Evolutionary conservation across 176 grass and related monocot species (phyloP).

Genomic region (Olyra latifolia): DNA sequence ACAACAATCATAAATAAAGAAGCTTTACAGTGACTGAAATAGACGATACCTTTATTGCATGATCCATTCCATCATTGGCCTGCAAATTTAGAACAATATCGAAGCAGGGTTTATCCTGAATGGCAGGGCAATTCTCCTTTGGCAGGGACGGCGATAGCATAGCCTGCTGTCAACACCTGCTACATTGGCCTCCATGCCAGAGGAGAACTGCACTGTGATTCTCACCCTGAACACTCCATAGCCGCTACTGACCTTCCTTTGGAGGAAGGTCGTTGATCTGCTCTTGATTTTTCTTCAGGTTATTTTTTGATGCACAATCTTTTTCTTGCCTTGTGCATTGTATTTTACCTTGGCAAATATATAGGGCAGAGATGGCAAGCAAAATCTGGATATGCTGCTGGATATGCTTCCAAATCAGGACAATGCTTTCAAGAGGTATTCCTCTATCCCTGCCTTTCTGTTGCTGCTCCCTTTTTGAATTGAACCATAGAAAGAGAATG

Average conservation of each 20-base stretch:
- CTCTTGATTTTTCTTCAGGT: neutral
- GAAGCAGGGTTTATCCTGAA: conserved; percentile 39
- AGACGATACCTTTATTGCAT: no score
- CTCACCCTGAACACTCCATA: conserved; percentile 38
- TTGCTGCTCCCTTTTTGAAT: neutral
- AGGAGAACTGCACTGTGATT: conserved; percentile 64
- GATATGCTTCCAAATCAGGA: conserved; percentile 56
- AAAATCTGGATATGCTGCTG: conserved; percentile 54
- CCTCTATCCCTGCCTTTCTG: conserved; percentile 11
- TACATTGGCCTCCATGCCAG: conserved; percentile 45
- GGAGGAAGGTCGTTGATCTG: neutral
- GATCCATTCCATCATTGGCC: no score
- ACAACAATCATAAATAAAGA: no score
- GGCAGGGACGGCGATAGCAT: conserved; percentile 36
- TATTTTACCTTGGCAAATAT: conserved; percentile 35
- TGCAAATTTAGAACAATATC: no score
- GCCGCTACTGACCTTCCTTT: neutral
- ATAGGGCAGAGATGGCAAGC: conserved; percentile 22
- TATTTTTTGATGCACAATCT: neutral
- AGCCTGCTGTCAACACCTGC: conserved; percentile 1
- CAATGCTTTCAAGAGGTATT: conserved; percentile 53
- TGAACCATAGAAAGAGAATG: conserved; percentile 24
- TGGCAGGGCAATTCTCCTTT: conserved; percentile 97
- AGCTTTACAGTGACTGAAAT: no score
- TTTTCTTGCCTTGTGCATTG: conserved; percentile 25